These are phyloP conservation scores for Podaxis rugospora DNA, from an alignment of 768 basidiomycete genomes.

Conservation along the genomic window DNA sequence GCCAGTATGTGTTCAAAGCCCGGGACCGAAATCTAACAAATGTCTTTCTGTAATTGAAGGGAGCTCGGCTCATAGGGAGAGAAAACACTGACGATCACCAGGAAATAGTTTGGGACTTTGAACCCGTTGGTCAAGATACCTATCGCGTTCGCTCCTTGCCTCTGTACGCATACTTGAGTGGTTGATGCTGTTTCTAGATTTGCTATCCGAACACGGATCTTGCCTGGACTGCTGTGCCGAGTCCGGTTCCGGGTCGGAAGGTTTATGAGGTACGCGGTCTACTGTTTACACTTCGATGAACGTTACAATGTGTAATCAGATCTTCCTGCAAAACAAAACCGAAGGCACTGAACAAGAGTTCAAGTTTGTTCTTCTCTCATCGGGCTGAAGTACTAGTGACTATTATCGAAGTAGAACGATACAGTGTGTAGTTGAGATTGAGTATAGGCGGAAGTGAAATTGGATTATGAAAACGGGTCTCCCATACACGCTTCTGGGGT, in stretches of 20 bases:
- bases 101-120: background rate
- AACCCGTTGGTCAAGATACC: background rate
- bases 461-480: no score
- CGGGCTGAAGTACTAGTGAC: background rate
- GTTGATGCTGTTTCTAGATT: background rate
- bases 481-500: no score
- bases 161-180: background rate
- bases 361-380: background rate
- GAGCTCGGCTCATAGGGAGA: background rate
- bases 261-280: background rate
- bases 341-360: background rate
- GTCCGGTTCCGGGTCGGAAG: background rate
- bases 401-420: no score
- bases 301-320: background rate
- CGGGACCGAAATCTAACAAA: no score
- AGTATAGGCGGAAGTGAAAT: no score
- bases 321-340: background rate
- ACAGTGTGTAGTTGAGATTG: no score
- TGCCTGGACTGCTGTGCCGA: background rate
- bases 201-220: background rate
- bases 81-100: background rate
- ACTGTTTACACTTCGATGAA: background rate
- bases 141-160: background rate
- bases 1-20: background rate
- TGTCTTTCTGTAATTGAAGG: background rate